phyloP scores from a whole-genome alignment of 2,329 filamentous ascomycete genomes.

The Magnaporthiopsis poae region DNA sequence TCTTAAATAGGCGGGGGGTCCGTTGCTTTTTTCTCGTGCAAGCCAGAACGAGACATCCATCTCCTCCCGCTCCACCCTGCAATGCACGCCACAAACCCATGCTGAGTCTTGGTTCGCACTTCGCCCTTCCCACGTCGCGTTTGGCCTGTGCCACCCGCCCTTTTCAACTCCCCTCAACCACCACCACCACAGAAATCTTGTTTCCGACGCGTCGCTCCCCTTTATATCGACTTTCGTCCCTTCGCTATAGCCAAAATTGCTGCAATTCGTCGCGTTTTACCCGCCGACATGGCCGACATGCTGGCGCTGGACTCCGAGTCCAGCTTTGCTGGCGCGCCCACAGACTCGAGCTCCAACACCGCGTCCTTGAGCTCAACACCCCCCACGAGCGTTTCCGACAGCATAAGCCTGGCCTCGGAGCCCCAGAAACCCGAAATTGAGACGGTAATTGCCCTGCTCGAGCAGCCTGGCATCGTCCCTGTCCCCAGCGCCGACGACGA shows the following conservation, averaged over 20 bases:
- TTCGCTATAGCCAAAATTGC: neutral
- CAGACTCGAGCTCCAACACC: constrained; percentile 21
- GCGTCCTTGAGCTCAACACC: constrained; percentile 23
- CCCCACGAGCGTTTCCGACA: constrained; percentile 24
- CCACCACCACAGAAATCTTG: neutral
- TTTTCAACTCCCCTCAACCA: neutral
- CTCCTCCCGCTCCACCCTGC: neutral
- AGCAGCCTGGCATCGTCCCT: constrained; percentile 16
- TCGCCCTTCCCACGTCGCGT: constrained; percentile 1
- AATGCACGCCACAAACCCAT: neutral
- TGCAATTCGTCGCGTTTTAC: neutral
- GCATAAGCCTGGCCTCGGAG: constrained; percentile 22
- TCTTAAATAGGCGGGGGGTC: neutral
- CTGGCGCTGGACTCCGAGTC: constrained; percentile 14
- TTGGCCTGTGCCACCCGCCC: constrained; percentile 5
- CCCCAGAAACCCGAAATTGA: constrained; percentile 15
- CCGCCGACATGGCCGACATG: constrained; percentile 6
- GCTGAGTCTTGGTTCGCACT: neutral
- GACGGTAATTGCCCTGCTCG: constrained; percentile 5
- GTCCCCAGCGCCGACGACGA: constrained; percentile 7
- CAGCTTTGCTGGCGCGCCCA: constrained; percentile 21
- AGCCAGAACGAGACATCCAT: neutral
- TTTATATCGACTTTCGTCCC: neutral
- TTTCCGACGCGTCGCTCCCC: constrained; percentile 1
- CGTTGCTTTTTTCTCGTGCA: neutral